Evolutionary conservation across 306 rosid genomes (phyloP), one percentile per base, ranked within the genome.

Genomic region (Castanospermum australe): DNA sequence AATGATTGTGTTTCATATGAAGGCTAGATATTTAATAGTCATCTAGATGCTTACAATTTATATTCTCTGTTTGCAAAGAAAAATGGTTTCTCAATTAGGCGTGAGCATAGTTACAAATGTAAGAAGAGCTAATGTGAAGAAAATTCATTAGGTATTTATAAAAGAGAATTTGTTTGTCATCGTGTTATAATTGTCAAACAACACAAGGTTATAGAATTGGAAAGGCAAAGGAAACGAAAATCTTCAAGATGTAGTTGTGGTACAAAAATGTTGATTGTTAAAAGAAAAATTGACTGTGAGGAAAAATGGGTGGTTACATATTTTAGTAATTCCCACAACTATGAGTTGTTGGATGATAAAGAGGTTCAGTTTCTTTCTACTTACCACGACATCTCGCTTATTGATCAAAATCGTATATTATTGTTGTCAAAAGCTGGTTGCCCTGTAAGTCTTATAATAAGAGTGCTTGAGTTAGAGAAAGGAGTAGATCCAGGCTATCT

Each of bases 361-460:
- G 63, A 70, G n/a, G 32, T 54, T 1, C 15, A 20, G 0, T 20
- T 54, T 50, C 52, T 70, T 50, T 12, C 21, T 5, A 15, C 22
- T 59, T 59, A 52, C 35, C 15, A 4, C 2, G 13, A 35, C 20
- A 71, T 71, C 2, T 5, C 18, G 7, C 9, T 17, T 5, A 5
- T 13, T 1, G 78, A 73, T 8, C 67, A 72, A 39, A 38, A 38
- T 41, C 10, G 15, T 38, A 52, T 38, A 22, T 3, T 13, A 1
- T 21, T 72, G 15, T 55, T 72, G 5, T 72, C 66, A 6, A 72
- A 72, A 72, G 77, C 4, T 21, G 15, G 67, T 72, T 72, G 67
- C 5, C 15, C 5, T 5, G 17, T 55, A 9, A 72, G 14, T 72
- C 21, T 71, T 6, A 32, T 8, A 4, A 51, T 71, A 8, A 71